phyloP scores from a whole-genome alignment of 1,139 yeast species.

The Nakaseomyces kungkrabaensis region DNA sequence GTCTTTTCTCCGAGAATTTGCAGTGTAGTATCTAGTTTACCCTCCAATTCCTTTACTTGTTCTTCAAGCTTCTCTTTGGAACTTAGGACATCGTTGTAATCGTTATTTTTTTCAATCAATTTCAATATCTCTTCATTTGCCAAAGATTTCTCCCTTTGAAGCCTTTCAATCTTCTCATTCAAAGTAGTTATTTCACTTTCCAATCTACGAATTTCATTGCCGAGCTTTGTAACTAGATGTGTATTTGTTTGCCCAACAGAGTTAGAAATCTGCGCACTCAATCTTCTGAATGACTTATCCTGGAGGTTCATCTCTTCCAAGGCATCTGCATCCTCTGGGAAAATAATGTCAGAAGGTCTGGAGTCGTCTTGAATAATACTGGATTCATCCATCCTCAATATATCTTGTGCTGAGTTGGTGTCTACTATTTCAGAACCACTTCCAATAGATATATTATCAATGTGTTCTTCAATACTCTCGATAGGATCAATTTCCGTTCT shows the following conservation, averaged over 20 bases:
- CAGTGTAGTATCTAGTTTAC: conserved; percentile 49
- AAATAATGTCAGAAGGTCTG: conserved; percentile 5
- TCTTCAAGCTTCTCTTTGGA: conserved; percentile 33
- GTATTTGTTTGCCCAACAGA: conserved; percentile 20
- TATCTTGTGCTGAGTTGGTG: background rate
- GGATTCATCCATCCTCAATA: background rate
- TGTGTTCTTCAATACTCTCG: background rate
- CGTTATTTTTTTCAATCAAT: conserved; percentile 46
- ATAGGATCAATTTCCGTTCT: background rate
- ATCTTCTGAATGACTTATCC: conserved; percentile 5
- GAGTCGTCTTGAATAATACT: background rate
- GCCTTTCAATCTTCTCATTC: conserved; percentile 49
- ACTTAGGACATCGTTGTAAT: conserved; percentile 32
- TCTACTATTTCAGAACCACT: background rate
- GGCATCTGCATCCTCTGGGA: conserved; percentile 24
- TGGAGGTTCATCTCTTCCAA: conserved; percentile 9
- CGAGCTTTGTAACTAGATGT: conserved; percentile 26
- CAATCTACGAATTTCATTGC: conserved; percentile 59
- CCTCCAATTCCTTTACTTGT: conserved; percentile 34
- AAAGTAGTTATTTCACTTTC: conserved; percentile 67
- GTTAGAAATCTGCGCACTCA: conserved; percentile 9
- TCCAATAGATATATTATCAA: background rate
- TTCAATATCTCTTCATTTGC: conserved; percentile 59
- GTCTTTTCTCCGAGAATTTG: conserved; percentile 81
- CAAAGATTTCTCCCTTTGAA: conserved; percentile 50